Base-by-base conservation (phyloP, 2,329 filamentous ascomycete genomes). In the Neopestalotiopsis rosae region DNA sequence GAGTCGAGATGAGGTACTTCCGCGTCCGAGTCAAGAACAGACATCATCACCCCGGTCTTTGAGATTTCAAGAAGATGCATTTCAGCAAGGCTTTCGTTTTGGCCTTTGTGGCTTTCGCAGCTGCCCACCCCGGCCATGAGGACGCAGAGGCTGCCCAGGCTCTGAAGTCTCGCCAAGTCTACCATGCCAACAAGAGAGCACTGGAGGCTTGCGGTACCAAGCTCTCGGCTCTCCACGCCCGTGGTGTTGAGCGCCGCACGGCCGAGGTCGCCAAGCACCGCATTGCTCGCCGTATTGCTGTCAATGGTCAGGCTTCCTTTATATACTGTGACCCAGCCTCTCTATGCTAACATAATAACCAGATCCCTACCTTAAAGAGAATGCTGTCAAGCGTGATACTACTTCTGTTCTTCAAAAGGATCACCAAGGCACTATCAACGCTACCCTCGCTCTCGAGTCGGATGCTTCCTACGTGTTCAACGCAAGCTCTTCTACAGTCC, bases 401-500 rank as follows among this genome's bases (percentile, higher is more conserved):
- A 65, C 62, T 52, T 42, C 32, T 24, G 42, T 65, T 3, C 42
- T 65, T 4, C 20, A 49, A 6, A 65, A 65, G 40, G 42, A 65
- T 42, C 42, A 65, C 42, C n/a, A 65, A 14, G 42, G 62, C 42
- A 52, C 62, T 28, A 38, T 65, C 42, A 52, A 45, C 30, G 62
- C 32, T n/a, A 42, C 62, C 3, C 10, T 28, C n/a, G 62, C 62
- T 65, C 13, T 28, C 12, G 62, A 63, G 61, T 63, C 62, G 20
- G 32, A 65, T 65, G 24, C 57, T 34, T 59, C 57, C 13, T 30
- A 30, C 24, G 42, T 65, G 10, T 65, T 65, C 42, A 65, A 30
- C 28, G 24, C 32, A 12, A 52, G 32, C 7, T 28, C 38, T 12
- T 65, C 32, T 32, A 42, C 62, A 14, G 77, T 87, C 32, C 78